A percentile compares a stretch with the other conserved stretches of the same genome.
These are phyloP conservation scores for Fusarium tjaetaba DNA, from an alignment of 2,329 filamentous ascomycete species.

Conservation along the genomic window DNA sequence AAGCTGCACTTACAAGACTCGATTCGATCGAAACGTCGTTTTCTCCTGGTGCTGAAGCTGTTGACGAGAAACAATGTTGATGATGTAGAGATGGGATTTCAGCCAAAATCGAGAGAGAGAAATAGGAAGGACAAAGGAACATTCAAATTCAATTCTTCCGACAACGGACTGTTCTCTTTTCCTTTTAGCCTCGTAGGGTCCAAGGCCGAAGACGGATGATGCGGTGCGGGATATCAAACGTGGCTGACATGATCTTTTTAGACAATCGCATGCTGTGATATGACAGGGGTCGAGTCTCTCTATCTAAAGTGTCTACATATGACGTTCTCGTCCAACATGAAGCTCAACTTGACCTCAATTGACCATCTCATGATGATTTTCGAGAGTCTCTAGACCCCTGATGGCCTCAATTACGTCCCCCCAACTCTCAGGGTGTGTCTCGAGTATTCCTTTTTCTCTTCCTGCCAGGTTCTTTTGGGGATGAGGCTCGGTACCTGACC, in stretches of 20 bases:
- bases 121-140: constrained; percentile 20
- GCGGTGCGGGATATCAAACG: constrained; percentile 23
- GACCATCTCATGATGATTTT: constrained; percentile 31
- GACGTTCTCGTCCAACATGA: constrained; percentile 22
- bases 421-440: constrained; percentile 33
- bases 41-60: constrained; percentile 12
- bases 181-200: constrained; percentile 35
- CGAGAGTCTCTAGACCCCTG: constrained; percentile 19
- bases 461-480: constrained; percentile 27
- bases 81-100: constrained; percentile 28
- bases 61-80: constrained; percentile 6
- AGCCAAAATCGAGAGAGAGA: constrained; percentile 31
- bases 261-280: constrained; percentile 24
- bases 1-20: constrained; percentile 28
- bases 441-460: constrained; percentile 27
- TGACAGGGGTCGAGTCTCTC: constrained; percentile 23
- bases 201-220: constrained; percentile 32
- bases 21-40: constrained; percentile 7
- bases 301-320: constrained; percentile 33
- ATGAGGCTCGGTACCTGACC: constrained; percentile 42
- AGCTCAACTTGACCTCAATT: constrained; percentile 26
- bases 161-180: constrained; percentile 42
- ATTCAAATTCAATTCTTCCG: constrained; percentile 30
- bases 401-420: constrained; percentile 7
- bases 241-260: constrained; percentile 36